Evolutionary conservation across 805 yeast genomes (phyloP), one percentile per base, ranked within the genome.

Genomic region (Candida bentonensis): DNA sequence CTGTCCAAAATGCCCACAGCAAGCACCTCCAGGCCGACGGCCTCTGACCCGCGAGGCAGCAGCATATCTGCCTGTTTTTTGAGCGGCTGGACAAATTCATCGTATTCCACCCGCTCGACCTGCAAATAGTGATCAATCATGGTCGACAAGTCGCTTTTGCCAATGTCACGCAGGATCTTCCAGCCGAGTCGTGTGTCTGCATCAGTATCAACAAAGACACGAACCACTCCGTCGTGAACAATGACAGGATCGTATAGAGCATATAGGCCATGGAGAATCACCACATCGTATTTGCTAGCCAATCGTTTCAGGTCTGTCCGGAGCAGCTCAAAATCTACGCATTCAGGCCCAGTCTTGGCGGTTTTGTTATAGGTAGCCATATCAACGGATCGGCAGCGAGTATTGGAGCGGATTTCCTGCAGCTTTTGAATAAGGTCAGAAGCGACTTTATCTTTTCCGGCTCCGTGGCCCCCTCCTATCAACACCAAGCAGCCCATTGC

Each of bases 171-270:
- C 42, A 56, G 43, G 21, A 64, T 79, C 82, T 92, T 76, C 50
- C 94, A 72, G n/a, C 85, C 78, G 34, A 88, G 64, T 44, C 96
- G 64, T 3, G 82, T 76, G 59, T 88, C 97, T 1, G 89, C 77
- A 60, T 88, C 96, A 49, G 86, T 73, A 51, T 84, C 92, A 15
- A 88, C 69, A 53, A 80, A 88, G 2, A 88, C 75, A 55, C 76
- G 80, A 50, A 87, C 66, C 1, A 75, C 67, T 0, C 88, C 78
- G 54, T 71, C 48, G 9, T 65, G 64, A 27, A 82, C 62, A 9
- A 88, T 59, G 17, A 65, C 65, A 40, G 64, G 62, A 57, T 84
- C 79, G 55, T 76, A 82, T 21, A 88, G 66, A 0, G 95, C 89
- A 56, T 88, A 88, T 17, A 81, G 64, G 2, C 97, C 96, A 51